phyloP scores from a whole-genome alignment of 805 yeast genomes.

The Ogataea nitratoaversa region DNA sequence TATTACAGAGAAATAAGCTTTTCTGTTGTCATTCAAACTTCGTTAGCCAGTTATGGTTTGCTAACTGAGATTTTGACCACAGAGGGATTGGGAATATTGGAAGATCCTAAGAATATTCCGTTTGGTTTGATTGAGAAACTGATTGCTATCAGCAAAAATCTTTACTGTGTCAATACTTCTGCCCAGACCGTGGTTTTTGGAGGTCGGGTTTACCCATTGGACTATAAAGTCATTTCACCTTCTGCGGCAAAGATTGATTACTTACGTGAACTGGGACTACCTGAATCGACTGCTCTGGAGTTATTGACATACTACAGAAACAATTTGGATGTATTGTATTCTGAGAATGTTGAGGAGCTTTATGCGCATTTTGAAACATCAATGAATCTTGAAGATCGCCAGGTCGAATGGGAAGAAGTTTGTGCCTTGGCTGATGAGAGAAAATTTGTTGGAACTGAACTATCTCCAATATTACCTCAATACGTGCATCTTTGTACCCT shows the following conservation, averaged over 20 bases:
- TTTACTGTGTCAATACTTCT: slow-evolving; percentile 36
- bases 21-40: slow-evolving; percentile 35
- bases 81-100: slow-evolving; percentile 20
- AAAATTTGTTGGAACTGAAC: slow-evolving; percentile 20
- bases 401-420: slow-evolving; percentile 18
- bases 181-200: slow-evolving; percentile 30
- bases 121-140: slow-evolving; percentile 40
- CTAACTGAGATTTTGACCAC: slow-evolving; percentile 31
- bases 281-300: slow-evolving; percentile 29
- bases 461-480: slow-evolving; percentile 35
- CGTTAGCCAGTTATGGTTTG: slow-evolving; percentile 37
- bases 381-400: slow-evolving; percentile 9
- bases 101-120: slow-evolving; percentile 29
- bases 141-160: slow-evolving; percentile 39
- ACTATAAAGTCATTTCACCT: slow-evolving; percentile 37
- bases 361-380: slow-evolving; percentile 31
- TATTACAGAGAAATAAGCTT: slow-evolving; percentile 23
- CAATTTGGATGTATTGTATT: slow-evolving; percentile 16
- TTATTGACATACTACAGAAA: slow-evolving; percentile 20
- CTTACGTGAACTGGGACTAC: slow-evolving; percentile 28
- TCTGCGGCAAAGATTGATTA: slow-evolving; percentile 33
- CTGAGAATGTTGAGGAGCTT: slow-evolving; percentile 19
- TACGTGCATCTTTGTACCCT: slow-evolving; percentile 34
- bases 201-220: slow-evolving; percentile 36
- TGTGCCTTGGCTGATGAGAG: slow-evolving; percentile 13